These are phyloP conservation scores for Saccharum officinarum DNA, from an alignment of 176 grass and related monocot species.

Conservation along the genomic window DNA sequence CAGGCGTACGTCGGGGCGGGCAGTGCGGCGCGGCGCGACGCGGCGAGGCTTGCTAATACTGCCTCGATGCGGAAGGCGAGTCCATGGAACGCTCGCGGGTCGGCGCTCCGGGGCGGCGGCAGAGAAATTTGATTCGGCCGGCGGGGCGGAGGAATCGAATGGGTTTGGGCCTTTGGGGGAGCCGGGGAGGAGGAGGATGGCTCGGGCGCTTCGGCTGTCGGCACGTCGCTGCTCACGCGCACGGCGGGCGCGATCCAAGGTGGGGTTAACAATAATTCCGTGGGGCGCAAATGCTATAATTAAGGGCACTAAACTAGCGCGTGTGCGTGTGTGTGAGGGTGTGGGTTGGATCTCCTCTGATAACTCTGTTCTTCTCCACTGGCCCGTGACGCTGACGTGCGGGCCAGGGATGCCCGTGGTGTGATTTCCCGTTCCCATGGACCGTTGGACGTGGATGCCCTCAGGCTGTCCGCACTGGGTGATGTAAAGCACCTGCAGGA, in stretches of 20 bases:
- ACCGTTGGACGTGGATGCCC: not conserved
- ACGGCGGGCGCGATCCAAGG: conserved; percentile 39
- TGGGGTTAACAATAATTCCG: conserved; percentile 23
- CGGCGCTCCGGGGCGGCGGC: not conserved
- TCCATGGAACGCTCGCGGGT: not conserved
- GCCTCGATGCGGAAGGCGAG: not conserved
- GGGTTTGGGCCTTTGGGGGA: not conserved
- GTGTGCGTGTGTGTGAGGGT: not conserved
- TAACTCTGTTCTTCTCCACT: not conserved
- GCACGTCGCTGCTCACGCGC: conserved; percentile 35
- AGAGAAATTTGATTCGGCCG: not conserved
- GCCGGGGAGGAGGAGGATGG: not conserved
- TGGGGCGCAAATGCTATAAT: conserved; percentile 9
- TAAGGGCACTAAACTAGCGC: not conserved
- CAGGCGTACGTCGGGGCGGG: not conserved
- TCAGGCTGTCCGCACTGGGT: no score
- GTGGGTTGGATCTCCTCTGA: no score
- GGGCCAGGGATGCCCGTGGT: not conserved
- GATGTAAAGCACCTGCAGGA: no score
- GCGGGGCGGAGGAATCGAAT: conserved; percentile 31
- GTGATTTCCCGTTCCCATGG: not conserved
- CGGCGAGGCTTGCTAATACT: not conserved
- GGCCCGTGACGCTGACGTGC: not conserved
- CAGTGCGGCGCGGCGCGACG: no score
- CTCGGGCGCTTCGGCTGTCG: not conserved